phyloP scores from a whole-genome alignment of 148 eudicot species.

The Linanthus parryae region DNA sequence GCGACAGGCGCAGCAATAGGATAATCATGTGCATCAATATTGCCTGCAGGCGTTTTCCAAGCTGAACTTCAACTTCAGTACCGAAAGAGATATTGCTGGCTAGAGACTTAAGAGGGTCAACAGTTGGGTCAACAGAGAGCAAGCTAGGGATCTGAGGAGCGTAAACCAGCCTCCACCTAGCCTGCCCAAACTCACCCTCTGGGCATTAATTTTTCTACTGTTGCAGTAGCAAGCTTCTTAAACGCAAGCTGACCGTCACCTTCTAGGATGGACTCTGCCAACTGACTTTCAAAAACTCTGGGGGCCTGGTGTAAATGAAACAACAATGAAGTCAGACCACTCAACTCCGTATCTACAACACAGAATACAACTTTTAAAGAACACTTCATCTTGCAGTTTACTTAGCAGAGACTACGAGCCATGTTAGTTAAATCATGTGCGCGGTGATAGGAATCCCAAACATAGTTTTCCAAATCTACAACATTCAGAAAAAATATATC shows the following conservation, averaged over 20 bases:
- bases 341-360: neutral
- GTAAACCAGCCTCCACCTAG: conserved; percentile 96
- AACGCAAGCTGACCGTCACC: conserved; percentile 97
- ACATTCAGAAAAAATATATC: too few relatives aligned
- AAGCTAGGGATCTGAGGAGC: conserved; percentile 92
- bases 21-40: too few relatives aligned
- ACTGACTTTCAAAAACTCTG: conserved; percentile 87
- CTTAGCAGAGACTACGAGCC: neutral
- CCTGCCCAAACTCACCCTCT: conserved; percentile 95
- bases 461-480: neutral
- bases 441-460: neutral
- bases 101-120: conserved; percentile 86
- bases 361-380: neutral
- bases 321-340: neutral
- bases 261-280: conserved; percentile 92
- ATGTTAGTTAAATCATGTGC: neutral
- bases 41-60: conserved; percentile 95
- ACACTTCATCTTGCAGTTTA: neutral
- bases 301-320: conserved; percentile 60
- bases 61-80: conserved; percentile 95
- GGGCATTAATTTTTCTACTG: conserved; percentile 92
- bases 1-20: too few relatives aligned
- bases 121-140: conserved; percentile 83
- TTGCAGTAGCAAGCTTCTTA: conserved; percentile 95
- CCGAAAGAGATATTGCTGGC: conserved; percentile 95